Conservation (phyloP, 2,329 filamentous ascomycete genomes). For the Aspergillus puulaauensis region DNA sequence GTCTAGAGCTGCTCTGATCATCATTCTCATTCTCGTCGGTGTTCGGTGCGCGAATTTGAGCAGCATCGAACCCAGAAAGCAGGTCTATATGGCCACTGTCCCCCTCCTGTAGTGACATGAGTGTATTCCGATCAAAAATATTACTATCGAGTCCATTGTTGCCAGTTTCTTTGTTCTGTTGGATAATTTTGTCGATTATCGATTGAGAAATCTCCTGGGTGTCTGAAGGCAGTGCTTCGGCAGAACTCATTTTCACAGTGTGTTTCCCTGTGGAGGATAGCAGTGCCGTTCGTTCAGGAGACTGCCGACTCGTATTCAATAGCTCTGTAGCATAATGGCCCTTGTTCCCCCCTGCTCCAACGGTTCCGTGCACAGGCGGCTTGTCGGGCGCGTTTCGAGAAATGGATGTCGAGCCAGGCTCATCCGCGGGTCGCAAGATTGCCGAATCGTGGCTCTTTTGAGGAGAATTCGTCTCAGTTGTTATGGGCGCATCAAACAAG, state of each 20-base stretch:
- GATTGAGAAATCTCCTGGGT: slow-evolving; percentile 48
- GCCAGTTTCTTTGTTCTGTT: slow-evolving; percentile 33
- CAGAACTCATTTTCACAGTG: slow-evolving; percentile 33
- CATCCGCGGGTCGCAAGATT: slow-evolving; percentile 7
- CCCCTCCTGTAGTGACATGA: slow-evolving; percentile 40
- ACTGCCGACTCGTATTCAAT: slow-evolving; percentile 15
- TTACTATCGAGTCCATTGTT: slow-evolving; percentile 23
- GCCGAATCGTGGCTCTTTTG: not conserved
- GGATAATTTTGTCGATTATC: slow-evolving; percentile 41
- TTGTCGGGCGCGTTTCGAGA: slow-evolving; percentile 11
- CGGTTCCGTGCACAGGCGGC: slow-evolving; percentile 12
- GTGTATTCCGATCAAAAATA: slow-evolving; percentile 32
- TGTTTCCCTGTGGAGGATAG: slow-evolving; percentile 19
- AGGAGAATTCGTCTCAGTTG: slow-evolving; percentile 7
- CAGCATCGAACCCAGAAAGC: slow-evolving; percentile 37
- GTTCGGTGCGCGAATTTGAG: slow-evolving; percentile 20
- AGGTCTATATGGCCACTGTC: slow-evolving; percentile 47
- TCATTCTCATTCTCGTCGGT: slow-evolving; percentile 51
- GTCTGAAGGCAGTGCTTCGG: slow-evolving; percentile 37
- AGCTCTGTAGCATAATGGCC: slow-evolving; percentile 21
- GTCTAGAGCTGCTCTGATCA: slow-evolving; percentile 34
- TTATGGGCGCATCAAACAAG: slow-evolving; percentile 12
- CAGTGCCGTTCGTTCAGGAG: slow-evolving; percentile 17
- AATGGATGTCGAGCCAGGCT: slow-evolving; percentile 6
- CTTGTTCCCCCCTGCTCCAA: not conserved